Evolutionary conservation across 2,329 filamentous ascomycete species (phyloP), one percentile per base, ranked within the genome.

Genomic region (Sphaerostilbella broomeana): DNA sequence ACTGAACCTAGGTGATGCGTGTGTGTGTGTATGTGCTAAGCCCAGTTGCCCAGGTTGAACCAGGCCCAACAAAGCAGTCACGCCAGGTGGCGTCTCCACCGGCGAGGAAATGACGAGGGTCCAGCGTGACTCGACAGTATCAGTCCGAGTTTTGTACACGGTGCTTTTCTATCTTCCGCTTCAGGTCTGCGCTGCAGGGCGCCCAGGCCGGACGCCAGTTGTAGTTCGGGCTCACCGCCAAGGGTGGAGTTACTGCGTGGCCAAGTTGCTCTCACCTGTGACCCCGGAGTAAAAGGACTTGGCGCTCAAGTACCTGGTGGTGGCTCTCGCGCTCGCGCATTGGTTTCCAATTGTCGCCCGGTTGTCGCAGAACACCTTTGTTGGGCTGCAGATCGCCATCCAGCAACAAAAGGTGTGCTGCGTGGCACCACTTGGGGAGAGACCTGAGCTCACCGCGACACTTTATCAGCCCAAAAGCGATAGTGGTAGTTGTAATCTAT

Each of bases 51-150:
- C 7, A 25, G 22, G 22, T 25, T 8, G n/a, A n/a, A n/a, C n/a
- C n/a, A n/a, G n/a, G n/a, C 35, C 35, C 15, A 27, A 21, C 29
- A 38, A 17, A 28, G 40, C 24, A 37, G 29, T 38, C 22, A 35
- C 21, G 41, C 41, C 41, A 43, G 41, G 41, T 43, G 41, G 38
- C 40, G 46, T 42, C 46, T 43, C 48, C 48, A 46, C 43, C 31
- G 29, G 32, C 44, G 28, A 47, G 40, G 43, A 50, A 44, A 50
- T 47, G 48, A 50, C 39, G 41, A 42, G 29, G 24, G 28, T 30
- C 40, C 41, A 45, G 32, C 47, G 47, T 50, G 47, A 47, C 47
- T 35, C 17, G n/a, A 35, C 46, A 20, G 47, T 49, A 37, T 11
- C n/a, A 12, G 11, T 15, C 17, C 3, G 8, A 4, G 4, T 15